Conservation (phyloP, 1,139 yeast genomes). For the Pichia sp. region DNA sequence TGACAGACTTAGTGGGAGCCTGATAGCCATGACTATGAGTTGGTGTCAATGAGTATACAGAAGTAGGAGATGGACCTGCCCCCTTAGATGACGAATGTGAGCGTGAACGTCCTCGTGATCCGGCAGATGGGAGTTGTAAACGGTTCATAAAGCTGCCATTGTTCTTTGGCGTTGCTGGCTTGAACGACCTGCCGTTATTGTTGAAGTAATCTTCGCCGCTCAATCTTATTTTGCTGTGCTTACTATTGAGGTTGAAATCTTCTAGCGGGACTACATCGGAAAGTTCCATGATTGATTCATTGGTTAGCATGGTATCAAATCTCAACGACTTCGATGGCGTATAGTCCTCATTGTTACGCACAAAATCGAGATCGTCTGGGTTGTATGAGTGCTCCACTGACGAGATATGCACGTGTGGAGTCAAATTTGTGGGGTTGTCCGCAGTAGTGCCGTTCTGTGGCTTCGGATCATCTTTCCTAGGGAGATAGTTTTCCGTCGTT, state of each 20-base stretch:
- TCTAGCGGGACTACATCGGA: background rate
- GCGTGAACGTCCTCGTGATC: no score
- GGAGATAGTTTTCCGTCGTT: no score
- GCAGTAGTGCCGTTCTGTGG: no score
- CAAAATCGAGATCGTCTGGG: conserved; percentile 21
- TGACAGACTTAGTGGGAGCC: conserved; percentile 83
- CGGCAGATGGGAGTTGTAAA: conserved; percentile 48
- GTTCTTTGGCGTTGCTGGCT: no score
- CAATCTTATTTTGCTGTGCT: conserved; percentile 2
- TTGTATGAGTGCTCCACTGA: conserved; percentile 22
- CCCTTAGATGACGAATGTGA: no score
- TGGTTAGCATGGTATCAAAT: conserved; percentile 7
- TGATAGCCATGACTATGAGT: no score
- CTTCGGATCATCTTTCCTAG: no score
- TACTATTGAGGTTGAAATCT: background rate
- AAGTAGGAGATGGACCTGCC: no score
- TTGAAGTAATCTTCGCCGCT: conserved; percentile 5
- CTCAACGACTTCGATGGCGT: conserved; percentile 4
- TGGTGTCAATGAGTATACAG: no score
- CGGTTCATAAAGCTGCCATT: no score
- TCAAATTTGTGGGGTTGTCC: no score
- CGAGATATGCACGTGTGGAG: no score
- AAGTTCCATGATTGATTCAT: conserved; percentile 24
- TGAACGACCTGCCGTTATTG: background rate
- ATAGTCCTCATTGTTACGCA: conserved; percentile 16